Evolutionary conservation across 2,329 filamentous ascomycete species (phyloP).

Genomic region (Colletotrichum gloeosporioides): DNA sequence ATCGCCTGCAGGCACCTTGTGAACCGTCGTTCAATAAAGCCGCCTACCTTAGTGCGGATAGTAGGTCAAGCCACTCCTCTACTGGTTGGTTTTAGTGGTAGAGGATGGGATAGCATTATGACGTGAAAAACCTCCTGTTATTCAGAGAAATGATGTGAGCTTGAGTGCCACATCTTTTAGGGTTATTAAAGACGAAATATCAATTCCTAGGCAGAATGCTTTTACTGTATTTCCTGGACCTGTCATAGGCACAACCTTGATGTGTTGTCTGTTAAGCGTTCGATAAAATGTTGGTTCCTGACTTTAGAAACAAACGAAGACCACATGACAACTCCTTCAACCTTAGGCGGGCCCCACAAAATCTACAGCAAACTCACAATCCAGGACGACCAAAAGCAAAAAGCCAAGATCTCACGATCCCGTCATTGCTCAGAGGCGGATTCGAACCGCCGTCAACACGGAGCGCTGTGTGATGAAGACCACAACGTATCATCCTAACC

Average conservation of each 20-base stretch:
- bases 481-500: conserved; percentile 21
- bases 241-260: not conserved
- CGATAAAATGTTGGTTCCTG: not conserved
- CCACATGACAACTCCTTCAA: not conserved
- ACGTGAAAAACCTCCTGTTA: not conserved
- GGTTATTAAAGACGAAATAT: not conserved
- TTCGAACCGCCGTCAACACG: conserved; percentile 21
- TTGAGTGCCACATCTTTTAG: rapidly evolving
- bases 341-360: not conserved
- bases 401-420: not conserved
- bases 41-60: not conserved
- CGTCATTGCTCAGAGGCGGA: not conserved
- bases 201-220: not conserved
- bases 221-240: not conserved
- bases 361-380: not conserved
- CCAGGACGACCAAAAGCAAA: not conserved
- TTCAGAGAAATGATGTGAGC: no score
- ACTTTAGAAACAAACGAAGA: not conserved
- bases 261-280: not conserved
- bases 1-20: not conserved
- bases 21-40: not conserved
- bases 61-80: not conserved
- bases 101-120: not conserved
- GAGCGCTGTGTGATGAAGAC: conserved; percentile 10
- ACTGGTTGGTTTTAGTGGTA: not conserved